These are phyloP conservation scores for Tuber melanosporum DNA, from an alignment of 495 filamentous ascomycete species.

Conservation along the genomic window DNA sequence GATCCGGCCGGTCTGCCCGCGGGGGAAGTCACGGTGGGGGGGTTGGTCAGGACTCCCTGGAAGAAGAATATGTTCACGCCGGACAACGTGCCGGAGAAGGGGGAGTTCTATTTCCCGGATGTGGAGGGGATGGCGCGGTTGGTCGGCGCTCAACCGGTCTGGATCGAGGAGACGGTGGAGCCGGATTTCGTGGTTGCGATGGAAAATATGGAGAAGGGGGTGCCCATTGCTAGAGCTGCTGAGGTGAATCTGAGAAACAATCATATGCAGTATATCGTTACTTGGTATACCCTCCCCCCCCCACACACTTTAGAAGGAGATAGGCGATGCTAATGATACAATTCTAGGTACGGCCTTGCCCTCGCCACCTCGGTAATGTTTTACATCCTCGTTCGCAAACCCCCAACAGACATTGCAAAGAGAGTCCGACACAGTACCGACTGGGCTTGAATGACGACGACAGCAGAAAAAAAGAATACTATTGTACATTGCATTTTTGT, in stretches of 20 bases:
- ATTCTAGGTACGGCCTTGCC: constrained; percentile 74
- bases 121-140: constrained; percentile 84
- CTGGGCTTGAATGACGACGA: constrained; percentile 50
- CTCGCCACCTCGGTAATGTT: constrained; percentile 88
- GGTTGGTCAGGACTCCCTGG: constrained; percentile 80
- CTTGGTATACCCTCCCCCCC: constrained; percentile 60
- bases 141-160: constrained; percentile 78
- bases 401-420: constrained; percentile 63
- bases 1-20: constrained; percentile 53
- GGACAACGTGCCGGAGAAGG: constrained; percentile 69
- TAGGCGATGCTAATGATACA: constrained; percentile 5
- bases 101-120: constrained; percentile 92
- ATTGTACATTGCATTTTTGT: background rate
- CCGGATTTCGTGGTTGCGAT: constrained; percentile 67
- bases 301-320: constrained; percentile 2
- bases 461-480: background rate
- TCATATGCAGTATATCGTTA: constrained; percentile 96
- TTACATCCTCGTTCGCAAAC: constrained; percentile 83
- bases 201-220: constrained; percentile 68
- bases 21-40: constrained; percentile 69
- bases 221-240: constrained; percentile 82
- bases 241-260: constrained; percentile 94
- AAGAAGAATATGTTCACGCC: constrained; percentile 98
- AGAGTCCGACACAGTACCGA: constrained; percentile 73
- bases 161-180: constrained; percentile 92